phyloP scores from a whole-genome alignment of 805 yeast species.

The Kodamaea laetipori region DNA sequence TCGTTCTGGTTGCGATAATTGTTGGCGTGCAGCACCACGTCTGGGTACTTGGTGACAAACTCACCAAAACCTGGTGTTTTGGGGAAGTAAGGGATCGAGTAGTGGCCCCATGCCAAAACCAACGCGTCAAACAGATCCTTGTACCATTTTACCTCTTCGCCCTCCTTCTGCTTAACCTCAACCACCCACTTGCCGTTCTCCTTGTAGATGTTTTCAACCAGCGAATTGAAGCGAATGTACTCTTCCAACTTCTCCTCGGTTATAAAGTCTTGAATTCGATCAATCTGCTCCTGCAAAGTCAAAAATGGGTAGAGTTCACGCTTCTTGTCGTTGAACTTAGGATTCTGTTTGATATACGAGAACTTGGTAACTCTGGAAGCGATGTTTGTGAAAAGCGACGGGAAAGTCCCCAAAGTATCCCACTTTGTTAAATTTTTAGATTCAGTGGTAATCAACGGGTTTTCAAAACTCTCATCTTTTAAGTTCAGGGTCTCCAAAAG shows the following conservation, averaged over 20 bases:
- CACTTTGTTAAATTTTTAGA: constrained; percentile 29
- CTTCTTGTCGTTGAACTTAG: constrained; percentile 21
- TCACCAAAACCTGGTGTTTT: constrained; percentile 52
- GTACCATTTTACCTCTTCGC: constrained; percentile 40
- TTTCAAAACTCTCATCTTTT: constrained; percentile 18
- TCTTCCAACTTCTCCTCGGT: constrained; percentile 27
- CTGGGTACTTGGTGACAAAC: constrained; percentile 48
- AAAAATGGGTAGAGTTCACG: constrained; percentile 40
- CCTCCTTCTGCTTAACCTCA: constrained; percentile 22
- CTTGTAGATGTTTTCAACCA: constrained; percentile 41
- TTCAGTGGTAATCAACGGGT: constrained; percentile 17
- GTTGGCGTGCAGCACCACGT: constrained; percentile 57
- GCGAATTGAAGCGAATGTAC: constrained; percentile 40
- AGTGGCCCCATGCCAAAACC: constrained; percentile 65
- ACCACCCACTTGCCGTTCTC: constrained; percentile 42
- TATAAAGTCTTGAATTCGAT: constrained; percentile 30
- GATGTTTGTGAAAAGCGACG: constrained; percentile 44
- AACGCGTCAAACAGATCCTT: constrained; percentile 58
- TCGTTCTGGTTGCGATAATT: constrained; percentile 50
- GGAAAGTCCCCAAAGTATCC: constrained; percentile 41
- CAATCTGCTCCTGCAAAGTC: constrained; percentile 35
- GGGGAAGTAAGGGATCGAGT: constrained; percentile 63
- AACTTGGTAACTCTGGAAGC: constrained; percentile 41
- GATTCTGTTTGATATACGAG: constrained; percentile 33
- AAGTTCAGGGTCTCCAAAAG: constrained; percentile 23